Percentiles rank a stretch among this genome's conserved stretches.
These are phyloP conservation scores for Mycena sp. DNA, from an alignment of 1,284 basidiomycete species.

Conservation along the genomic window DNA sequence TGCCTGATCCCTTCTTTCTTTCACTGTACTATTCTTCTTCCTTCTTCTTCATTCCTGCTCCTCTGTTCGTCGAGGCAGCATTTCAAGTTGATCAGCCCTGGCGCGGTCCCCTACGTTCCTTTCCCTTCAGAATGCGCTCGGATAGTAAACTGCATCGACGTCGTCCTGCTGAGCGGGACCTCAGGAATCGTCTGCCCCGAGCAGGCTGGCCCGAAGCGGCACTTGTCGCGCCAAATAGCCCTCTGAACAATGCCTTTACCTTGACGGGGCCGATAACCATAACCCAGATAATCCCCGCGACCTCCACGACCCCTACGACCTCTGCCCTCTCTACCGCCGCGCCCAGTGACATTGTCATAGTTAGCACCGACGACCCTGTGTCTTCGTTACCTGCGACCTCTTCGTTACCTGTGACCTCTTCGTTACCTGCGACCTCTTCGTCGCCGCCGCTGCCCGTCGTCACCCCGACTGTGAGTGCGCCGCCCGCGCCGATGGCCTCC, in stretches of 20 bases:
- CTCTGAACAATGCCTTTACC: neutral
- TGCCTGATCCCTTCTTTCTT: no score
- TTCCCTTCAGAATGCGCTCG: conserved; percentile 23
- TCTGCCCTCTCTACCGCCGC: neutral
- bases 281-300: neutral
- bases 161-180: conserved; percentile 24
- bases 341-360: neutral
- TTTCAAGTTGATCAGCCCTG: conserved; percentile 21
- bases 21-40: no score
- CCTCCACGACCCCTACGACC: neutral
- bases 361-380: neutral
- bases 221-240: neutral
- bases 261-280: conserved; percentile 10
- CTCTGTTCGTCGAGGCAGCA: conserved; percentile 17
- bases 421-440: neutral
- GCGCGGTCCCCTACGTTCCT: conserved; percentile 28
- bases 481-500: conserved; percentile 11
- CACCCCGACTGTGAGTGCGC: neutral
- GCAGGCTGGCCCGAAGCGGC: conserved; percentile 8
- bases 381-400: neutral
- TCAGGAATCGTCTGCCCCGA: conserved; percentile 23
- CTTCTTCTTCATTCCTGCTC: neutral
- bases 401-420: neutral
- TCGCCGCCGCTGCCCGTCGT: neutral
- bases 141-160: no score